phyloP scores from a whole-genome alignment of 495 filamentous ascomycete species.

The Talaromyces nanjingensis region DNA sequence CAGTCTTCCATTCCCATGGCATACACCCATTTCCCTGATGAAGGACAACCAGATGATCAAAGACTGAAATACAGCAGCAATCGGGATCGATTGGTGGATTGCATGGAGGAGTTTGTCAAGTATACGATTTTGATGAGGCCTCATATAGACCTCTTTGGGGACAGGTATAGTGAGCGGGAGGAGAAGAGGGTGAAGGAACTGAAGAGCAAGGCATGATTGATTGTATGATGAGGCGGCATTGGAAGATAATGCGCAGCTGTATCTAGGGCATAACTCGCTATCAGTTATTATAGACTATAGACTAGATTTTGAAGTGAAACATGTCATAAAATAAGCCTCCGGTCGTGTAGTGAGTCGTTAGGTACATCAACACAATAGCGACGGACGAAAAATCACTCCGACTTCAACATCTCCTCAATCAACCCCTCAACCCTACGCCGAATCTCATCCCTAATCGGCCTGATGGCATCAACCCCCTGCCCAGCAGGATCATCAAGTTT shows the following conservation, averaged over 20 bases:
- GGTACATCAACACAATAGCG: no score
- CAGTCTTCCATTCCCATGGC: conserved; percentile 60
- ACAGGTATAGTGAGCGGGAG: conserved; percentile 56
- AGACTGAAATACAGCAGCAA: conserved; percentile 55
- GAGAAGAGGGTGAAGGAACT: conserved; percentile 19
- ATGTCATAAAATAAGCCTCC: neutral
- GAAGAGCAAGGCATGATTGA: conserved; percentile 10
- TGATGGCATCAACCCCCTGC: conserved; percentile 18
- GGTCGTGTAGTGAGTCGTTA: neutral
- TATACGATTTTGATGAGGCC: conserved; percentile 62
- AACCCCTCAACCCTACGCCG: conserved; percentile 16
- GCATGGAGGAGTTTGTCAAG: conserved; percentile 74
- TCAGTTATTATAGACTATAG: neutral
- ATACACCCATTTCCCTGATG: conserved; percentile 57
- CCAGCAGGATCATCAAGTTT: conserved; percentile 20
- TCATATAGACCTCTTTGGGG: conserved; percentile 54
- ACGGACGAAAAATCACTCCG: neutral
- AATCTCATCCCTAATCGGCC: conserved; percentile 17
- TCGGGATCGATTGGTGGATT: conserved; percentile 63
- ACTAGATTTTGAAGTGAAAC: neutral
- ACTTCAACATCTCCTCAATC: conserved; percentile 13
- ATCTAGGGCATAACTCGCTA: neutral
- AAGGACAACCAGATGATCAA: conserved; percentile 42
- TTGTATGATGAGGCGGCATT: neutral
- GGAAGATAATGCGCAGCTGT: neutral